Conservation (phyloP, 2,329 filamentous ascomycete species). For the Phaeosphaeriaceae sp. region DNA sequence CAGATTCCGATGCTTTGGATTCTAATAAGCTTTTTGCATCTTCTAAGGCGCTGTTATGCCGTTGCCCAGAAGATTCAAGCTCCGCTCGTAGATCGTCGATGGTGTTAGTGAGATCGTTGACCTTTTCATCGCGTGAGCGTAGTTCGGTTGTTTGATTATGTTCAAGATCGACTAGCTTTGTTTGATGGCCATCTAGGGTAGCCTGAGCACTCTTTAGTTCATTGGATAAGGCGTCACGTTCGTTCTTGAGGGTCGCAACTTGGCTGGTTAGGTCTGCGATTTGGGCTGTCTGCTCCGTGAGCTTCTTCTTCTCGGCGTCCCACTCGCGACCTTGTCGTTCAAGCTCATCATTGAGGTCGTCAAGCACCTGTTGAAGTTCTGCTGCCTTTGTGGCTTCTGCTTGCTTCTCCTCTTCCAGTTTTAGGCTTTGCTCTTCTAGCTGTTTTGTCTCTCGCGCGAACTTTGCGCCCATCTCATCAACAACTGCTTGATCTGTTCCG, state of each 20-base stretch:
- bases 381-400: constrained; percentile 39
- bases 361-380: constrained; percentile 45
- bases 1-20: constrained; percentile 36
- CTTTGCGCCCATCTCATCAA: constrained; percentile 45
- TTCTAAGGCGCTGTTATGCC: constrained; percentile 30
- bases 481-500: constrained; percentile 24
- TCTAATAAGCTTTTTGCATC: constrained; percentile 35
- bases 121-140: constrained; percentile 35
- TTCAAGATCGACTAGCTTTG: constrained; percentile 34
- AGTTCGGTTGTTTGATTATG: constrained; percentile 37
- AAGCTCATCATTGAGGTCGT: constrained; percentile 44
- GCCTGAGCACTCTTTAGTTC: constrained; percentile 29
- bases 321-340: constrained; percentile 44
- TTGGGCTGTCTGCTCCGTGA: constrained; percentile 38
- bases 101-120: constrained; percentile 32
- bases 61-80: constrained; percentile 26
- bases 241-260: constrained; percentile 28
- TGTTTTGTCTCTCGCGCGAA: constrained; percentile 43
- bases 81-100: constrained; percentile 35
- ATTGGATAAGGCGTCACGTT: constrained; percentile 31
- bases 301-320: constrained; percentile 45
- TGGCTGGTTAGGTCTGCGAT: constrained; percentile 36
- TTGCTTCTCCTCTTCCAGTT: constrained; percentile 41
- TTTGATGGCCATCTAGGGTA: constrained; percentile 35
- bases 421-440: constrained; percentile 39